Base-by-base conservation (phyloP, 768 basidiomycete genomes). In the Lyophyllum atratum region DNA sequence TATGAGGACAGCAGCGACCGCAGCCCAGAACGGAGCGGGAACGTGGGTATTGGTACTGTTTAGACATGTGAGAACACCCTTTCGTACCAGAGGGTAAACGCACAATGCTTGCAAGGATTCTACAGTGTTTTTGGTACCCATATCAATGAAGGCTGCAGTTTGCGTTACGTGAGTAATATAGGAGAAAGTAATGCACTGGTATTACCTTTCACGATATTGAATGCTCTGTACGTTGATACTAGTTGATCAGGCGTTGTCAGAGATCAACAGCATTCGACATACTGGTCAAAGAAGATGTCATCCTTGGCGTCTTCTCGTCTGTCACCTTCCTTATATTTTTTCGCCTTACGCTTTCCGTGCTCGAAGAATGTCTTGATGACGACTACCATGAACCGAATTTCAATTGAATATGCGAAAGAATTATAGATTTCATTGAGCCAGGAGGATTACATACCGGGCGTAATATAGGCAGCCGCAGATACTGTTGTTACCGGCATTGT, bases 211-310 rank as follows among this genome's bases (percentile, higher is more conserved):
- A 90, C 86, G 22, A 90, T 84, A 56, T 86, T 76, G 68, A 90
- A 90, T 0, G 86, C 87, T 72, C 83, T 85, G 59, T 1, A 31
- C 40, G 44, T 37, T 11, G 48, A 25, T 7, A 24, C 45, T 52
- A 31, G 37, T 15, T 37, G 11, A 15, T 37, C 11, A 37, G 34
- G 8, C 3, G 11, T 37, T 9, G 6, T 9, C 4, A 15, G 34
- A 9, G 12, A 37, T 12, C 11, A 12, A 37, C 34, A 14, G 34
- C 4, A 37, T 4, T 6, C 47, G 17, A 56, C 80, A 66, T 61
- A 86, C 82, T 90, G 84, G 70, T 92, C 87, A 68, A 84, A 90
- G 66, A 89, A 74, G 19, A 92, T 75, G 60, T 89, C 84, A 39
- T 79, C 79, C 60, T 83, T 80, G 17, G 84, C 78, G 6, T 83